Base-by-base conservation (phyloP, 768 basidiomycete species). In the Xerocomellus dryophilus region DNA sequence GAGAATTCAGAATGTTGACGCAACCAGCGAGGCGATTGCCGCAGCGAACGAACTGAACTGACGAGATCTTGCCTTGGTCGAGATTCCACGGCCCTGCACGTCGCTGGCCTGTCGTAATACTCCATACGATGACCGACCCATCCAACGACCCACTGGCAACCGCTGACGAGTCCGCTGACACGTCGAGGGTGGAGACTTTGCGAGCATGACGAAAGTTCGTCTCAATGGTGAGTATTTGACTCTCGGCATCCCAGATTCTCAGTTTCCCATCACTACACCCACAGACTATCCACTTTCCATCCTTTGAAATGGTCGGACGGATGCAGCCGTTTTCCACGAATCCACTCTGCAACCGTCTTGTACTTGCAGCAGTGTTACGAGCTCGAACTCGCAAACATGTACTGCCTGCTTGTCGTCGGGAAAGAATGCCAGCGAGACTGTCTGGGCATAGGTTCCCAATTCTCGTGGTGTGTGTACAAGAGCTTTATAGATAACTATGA, bases 101-200 rank as follows among this genome's bases (percentile, higher is more conserved):
- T 40, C 38, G 54, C 9, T 41, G n/a, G 23, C 43, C 43, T 6
- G 38, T 21, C 15, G 38, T 4, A 35, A n/a, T 5, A 12, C 18
- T 27, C 54, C 51, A 56, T n/a, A 56, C 15, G 23, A 54, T 34
- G 11, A 53, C 39, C 1, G 43, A 53, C 42, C 54, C 54, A 11
- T 55, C 50, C 43, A 2, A 25, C 10, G 54, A 43, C 2, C 50
- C 50, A 25, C 54, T 55, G 29, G 51, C 54, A 25, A 45, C n/a
- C 21, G 4, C 40, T 2, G 18, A 34, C 21, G 51, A 55, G 43
- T 53, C 43, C 2, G 31, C 20, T 5, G 54, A 53, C 21, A 44
- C 43, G 23, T 53, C 54, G 27, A 55, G 54, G 2, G 51, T 43
- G 20, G 54, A 20, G 36, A 55, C 29, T 20, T 44, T 31, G 23